phyloP scores from a whole-genome alignment of 768 basidiomycete genomes.

The Tylopilus vinaceipallidus region DNA sequence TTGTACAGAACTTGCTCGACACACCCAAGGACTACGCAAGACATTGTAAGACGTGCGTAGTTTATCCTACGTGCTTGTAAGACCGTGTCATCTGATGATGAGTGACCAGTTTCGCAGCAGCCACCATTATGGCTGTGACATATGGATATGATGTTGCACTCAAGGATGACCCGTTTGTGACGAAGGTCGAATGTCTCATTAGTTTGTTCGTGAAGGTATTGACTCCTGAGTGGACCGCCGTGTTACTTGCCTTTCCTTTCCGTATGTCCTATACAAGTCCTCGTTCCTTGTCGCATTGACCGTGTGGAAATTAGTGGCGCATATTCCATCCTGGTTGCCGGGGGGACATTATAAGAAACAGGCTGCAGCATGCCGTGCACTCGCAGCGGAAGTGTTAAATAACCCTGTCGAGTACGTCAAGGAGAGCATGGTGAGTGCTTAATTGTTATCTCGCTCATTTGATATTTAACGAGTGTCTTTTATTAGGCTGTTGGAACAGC shows the following conservation, averaged over 20 bases:
- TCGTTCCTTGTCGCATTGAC: neutral
- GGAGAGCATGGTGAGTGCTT: slow-evolving; percentile 26
- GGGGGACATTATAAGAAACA: slow-evolving; percentile 27
- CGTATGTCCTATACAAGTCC: slow-evolving; percentile 9
- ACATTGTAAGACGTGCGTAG: slow-evolving; percentile 24
- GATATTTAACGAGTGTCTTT: neutral
- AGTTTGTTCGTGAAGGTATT: slow-evolving; percentile 9
- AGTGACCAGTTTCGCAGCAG: slow-evolving; percentile 19
- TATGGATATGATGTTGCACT: slow-evolving; percentile 28
- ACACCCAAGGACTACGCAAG: slow-evolving; percentile 10
- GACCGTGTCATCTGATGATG: neutral
- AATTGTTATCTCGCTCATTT: neutral
- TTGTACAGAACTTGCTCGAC: slow-evolving; percentile 22
- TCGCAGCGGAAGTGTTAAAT: slow-evolving; percentile 22
- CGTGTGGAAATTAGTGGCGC: slow-evolving; percentile 8
- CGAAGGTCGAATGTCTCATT: slow-evolving; percentile 9
- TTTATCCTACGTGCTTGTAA: slow-evolving; percentile 2
- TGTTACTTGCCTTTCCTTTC: slow-evolving; percentile 24
- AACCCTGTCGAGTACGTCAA: slow-evolving; percentile 21
- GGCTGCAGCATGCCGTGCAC: slow-evolving; percentile 13
- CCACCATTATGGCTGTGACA: slow-evolving; percentile 21
- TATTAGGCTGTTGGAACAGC: slow-evolving; percentile 21
- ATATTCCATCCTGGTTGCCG: slow-evolving; percentile 35
- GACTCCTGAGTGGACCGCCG: slow-evolving; percentile 20
- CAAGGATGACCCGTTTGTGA: slow-evolving; percentile 27